Evolutionary conservation across 352 stramenopile species (phyloP), one percentile per base, ranked within the genome.

Genomic region (Pythium pyrilobum): DNA sequence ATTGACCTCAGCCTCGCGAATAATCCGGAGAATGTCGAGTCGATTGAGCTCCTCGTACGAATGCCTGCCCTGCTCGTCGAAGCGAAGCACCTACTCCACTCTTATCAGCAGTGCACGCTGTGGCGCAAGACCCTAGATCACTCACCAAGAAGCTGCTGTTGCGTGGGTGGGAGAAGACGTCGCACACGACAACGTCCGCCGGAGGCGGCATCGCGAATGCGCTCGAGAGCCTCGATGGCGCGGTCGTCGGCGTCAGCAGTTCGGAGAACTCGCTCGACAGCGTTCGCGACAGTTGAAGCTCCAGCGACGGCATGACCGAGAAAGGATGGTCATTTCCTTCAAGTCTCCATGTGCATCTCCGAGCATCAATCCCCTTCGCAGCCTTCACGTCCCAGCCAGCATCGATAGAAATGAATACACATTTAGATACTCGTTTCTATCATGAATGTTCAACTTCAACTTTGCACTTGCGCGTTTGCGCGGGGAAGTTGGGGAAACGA

Each of bases 21-120:
- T 74, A 27, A 59, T 60, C 40, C 69, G 56, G 10, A 74, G 52
- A 39, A 74, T 61, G 21, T 66, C 66, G 16, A 42, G 42, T 25
- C 66, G 48, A 29, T 52, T 66, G 12, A 74, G 51, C 36, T 67
- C 62, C 28, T 61, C 32, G 43, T 71, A 74, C 28, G 28, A 11
- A 36, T 74, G 39, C 33, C 58, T 60, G 31, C 53, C 62, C 5
- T 50, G 53, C 24, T 62, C 38, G 39, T 74, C 62, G 44, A 74
- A 74, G 3, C 46, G 38, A 23, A 74, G 24, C 1, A 74, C 59
- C 66, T 74, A 11, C 1, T 42, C n/a, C n/a, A n/a, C n/a, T n/a
- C n/a, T n/a, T n/a, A n/a, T n/a, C n/a, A n/a, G n/a, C n/a, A n/a
- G n/a, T n/a, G n/a, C n/a, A n/a, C n/a, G n/a, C n/a, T n/a, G n/a